Base-by-base conservation (phyloP, 2,329 filamentous ascomycete species). In the Xylaria sp. region DNA sequence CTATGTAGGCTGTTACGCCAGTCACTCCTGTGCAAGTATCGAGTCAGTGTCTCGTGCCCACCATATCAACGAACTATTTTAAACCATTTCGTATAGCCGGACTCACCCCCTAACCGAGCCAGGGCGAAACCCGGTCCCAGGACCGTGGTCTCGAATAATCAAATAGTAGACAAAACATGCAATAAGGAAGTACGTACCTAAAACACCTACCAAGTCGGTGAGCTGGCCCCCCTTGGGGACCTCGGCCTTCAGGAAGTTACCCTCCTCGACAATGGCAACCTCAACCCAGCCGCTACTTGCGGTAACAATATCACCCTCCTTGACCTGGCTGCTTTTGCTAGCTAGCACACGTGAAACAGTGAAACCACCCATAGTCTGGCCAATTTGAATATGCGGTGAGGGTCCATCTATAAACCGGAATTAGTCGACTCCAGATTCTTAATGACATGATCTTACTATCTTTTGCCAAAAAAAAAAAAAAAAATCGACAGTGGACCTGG, bases 1-100 rank as follows among this genome's bases (percentile, higher is more conserved):
- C 92, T 71, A 92, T 91, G 81, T 93, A 94, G 2, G 92, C 92
- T 0, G 92, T 94, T 69, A 94, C 74, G 1, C 90, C 91, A 0
- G 91, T 93, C 78, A 89, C 81, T 16, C 92, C 75, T 77, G n/a
- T 63, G 13, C 8, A 47, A 44, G 12, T 16, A 23, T 40, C 18
- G 50, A 2, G 57, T 71, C 27, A 71, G 68, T 51, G 18, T 32
- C 27, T 25, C 48, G 18, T 47, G 37, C 29, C 23, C 37, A 29
- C 51, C 42, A 13, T 25, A 23, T 5, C 13, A 51, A 27, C 2
- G 1, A 51, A 16, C 3, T 51, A 13, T 13, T 5, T 18, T 53
- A 18, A 29, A 42, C n/a, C 51, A n/a, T 51, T 16, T 21, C 3
- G 40, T 16, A 13, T 29, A 16, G 47, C 21, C 16, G 13, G 5